These are phyloP conservation scores for Adansonia gregorii DNA, from an alignment of 441 rosid species.

Conservation along the genomic window DNA sequence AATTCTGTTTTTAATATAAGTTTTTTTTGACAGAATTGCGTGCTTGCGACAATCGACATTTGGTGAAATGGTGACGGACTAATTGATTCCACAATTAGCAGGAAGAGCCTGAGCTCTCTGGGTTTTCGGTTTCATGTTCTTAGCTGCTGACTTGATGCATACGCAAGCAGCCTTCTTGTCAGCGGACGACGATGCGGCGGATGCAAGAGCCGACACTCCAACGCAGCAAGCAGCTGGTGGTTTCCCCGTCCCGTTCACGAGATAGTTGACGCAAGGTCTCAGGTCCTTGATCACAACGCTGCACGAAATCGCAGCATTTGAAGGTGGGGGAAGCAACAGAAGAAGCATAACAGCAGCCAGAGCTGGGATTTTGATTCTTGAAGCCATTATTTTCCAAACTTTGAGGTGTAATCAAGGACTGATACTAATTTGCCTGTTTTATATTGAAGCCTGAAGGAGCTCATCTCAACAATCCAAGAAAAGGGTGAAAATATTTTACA, in stretches of 20 bases:
- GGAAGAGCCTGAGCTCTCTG: slow-evolving; percentile 72
- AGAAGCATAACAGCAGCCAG: slow-evolving; percentile 36
- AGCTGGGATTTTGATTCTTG: slow-evolving; percentile 17
- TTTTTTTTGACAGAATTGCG: not conserved
- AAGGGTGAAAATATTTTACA: slow-evolving; percentile 14
- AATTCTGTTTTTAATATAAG: not conserved
- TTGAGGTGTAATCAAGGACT: not conserved
- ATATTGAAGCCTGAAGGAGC: slow-evolving; percentile 32
- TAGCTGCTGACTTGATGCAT: slow-evolving; percentile 72
- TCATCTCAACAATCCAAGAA: slow-evolving; percentile 25
- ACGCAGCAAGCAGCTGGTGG: slow-evolving; percentile 73
- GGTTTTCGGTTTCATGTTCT: slow-evolving; percentile 54
- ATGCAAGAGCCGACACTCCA: slow-evolving; percentile 58
- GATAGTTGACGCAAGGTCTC: slow-evolving; percentile 74
- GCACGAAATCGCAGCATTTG: slow-evolving; percentile 63
- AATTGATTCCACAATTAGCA: slow-evolving; percentile 58
- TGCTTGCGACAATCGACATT: slow-evolving; percentile 74
- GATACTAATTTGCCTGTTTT: slow-evolving; percentile 14
- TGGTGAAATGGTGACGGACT: slow-evolving; percentile 61
- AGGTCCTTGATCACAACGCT: slow-evolving; percentile 65
- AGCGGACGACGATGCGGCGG: slow-evolving; percentile 51
- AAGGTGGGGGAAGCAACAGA: slow-evolving; percentile 38
- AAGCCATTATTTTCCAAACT: slow-evolving; percentile 28
- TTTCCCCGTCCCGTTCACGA: slow-evolving; percentile 60
- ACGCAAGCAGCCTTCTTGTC: slow-evolving; percentile 73